phyloP scores from a whole-genome alignment of 2,329 filamentous ascomycete genomes.

The Phyllosticta citrichinensis region DNA sequence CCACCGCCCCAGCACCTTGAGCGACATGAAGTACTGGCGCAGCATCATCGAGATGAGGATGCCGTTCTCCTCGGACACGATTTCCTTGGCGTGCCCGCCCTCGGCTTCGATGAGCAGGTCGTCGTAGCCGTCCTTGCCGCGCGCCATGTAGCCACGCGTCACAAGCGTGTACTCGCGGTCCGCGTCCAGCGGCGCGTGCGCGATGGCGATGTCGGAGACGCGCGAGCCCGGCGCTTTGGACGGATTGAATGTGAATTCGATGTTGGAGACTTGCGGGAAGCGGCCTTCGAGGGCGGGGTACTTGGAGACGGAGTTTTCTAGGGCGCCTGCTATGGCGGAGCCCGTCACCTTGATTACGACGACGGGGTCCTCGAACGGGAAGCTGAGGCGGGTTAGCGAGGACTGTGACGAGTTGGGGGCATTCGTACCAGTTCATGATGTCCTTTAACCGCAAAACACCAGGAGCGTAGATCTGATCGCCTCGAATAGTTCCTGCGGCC shows the following conservation, averaged over 20 bases:
- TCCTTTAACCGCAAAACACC: slow-evolving; percentile 70
- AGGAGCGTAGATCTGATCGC: slow-evolving; percentile 79
- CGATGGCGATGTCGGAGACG: slow-evolving; percentile 53
- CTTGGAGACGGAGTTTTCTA: slow-evolving; percentile 73
- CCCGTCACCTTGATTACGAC: slow-evolving; percentile 66
- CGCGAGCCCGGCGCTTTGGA: slow-evolving; percentile 50
- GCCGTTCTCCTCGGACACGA: slow-evolving; percentile 79
- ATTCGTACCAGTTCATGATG: slow-evolving; percentile 57
- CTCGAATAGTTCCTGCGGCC: slow-evolving; percentile 75
- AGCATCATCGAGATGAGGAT: slow-evolving; percentile 78
- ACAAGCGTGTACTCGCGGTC: slow-evolving; percentile 60
- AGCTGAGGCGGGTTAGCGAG: slow-evolving; percentile 31
- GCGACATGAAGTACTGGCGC: slow-evolving; percentile 81
- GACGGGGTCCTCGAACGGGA: slow-evolving; percentile 85
- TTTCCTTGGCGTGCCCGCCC: slow-evolving; percentile 65
- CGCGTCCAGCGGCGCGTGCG: slow-evolving; percentile 50
- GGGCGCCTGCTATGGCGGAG: slow-evolving; percentile 61
- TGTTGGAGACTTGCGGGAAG: slow-evolving; percentile 81
- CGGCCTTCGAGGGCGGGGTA: slow-evolving; percentile 77
- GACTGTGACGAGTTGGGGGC: background rate
- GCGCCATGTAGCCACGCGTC: slow-evolving; percentile 80
- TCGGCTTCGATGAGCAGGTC: slow-evolving; percentile 49
- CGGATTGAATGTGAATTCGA: slow-evolving; percentile 63
- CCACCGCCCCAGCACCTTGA: slow-evolving; percentile 75
- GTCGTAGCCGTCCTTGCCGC: slow-evolving; percentile 49